A percentile compares a stretch with the other conserved stretches of the same genome.
These are phyloP conservation scores for Fusarium solani-melongenae DNA, from an alignment of 2,329 filamentous ascomycete genomes.

Conservation along the genomic window DNA sequence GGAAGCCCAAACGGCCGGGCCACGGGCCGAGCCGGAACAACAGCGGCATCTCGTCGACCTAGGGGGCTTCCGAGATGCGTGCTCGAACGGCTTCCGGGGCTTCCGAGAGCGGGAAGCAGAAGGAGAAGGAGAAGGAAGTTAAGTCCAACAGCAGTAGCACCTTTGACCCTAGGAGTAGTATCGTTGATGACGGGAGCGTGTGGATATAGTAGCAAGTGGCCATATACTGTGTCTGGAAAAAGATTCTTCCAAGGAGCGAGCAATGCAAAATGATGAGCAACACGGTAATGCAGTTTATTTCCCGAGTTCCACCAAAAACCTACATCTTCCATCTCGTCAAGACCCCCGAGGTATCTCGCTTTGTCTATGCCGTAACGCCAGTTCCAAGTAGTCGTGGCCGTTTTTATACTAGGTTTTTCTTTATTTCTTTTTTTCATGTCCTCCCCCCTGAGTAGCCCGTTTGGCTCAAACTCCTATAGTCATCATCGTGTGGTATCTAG, in stretches of 20 bases:
- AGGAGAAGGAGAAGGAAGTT: slow-evolving; percentile 13
- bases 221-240: slow-evolving; percentile 4
- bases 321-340: slow-evolving; percentile 1
- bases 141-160: not conserved
- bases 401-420: slow-evolving; percentile 20
- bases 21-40: slow-evolving; percentile 48
- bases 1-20: slow-evolving; percentile 66
- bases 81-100: not conserved
- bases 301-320: not conserved
- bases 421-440: slow-evolving; percentile 7
- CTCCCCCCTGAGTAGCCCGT: not conserved
- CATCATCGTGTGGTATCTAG: slow-evolving; percentile 44
- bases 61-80: slow-evolving; percentile 29
- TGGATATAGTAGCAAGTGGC: not conserved
- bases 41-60: slow-evolving; percentile 44
- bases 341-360: slow-evolving; percentile 34
- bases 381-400: slow-evolving; percentile 4
- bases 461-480: slow-evolving; percentile 15
- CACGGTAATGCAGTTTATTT: slow-evolving; percentile 12
- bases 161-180: not conserved
- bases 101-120: not conserved
- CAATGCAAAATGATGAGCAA: slow-evolving; percentile 8
- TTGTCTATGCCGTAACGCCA: slow-evolving; percentile 43
- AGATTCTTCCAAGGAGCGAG: not conserved
- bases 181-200: not conserved